Base-by-base conservation (phyloP, 129 eudicot species). In the Cynara cardunculus region DNA sequence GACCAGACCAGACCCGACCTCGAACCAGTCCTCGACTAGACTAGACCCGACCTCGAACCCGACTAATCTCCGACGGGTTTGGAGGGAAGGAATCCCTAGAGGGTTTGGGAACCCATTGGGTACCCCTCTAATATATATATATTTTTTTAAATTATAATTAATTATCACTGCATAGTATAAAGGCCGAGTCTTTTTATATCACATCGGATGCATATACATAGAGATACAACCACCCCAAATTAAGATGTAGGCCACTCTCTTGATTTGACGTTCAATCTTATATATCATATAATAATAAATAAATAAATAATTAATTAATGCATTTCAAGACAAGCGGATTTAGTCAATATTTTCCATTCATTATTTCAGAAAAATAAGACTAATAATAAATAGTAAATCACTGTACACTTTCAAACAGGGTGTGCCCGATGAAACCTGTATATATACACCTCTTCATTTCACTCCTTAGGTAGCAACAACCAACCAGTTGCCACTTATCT, bases 361-460 rank as follows among this genome's bases (percentile, higher is more conserved):
- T 34, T 27, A 0, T 26, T 13, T 22, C 34, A 39, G 1, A 5
- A 64, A 19, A 73, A n/a, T 11, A 27, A 25, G 21, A 2, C 30
- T 44, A 10, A 26, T 12, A 25, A 9, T 26, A 39, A 21, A 13
- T 1, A 24, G 11, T 4, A 2, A 41, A 34, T 35, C 69, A 59
- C 78, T 72, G 27, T n/a, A 35, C n/a, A 6, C 2, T 12, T 76
- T 83, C 86, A 83, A 83, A 77, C 39, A 13, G 16, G 34, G 86
- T 62, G 82, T 77, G 86, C 86, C 74, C 74, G 5, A 25, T 70
- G 59, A 77, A 56, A 61, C 78, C 27, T 83, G 78, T 83, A 83
- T 83, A 83, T 70, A 83, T 71, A 71, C 10, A 66, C 74, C 69
- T 64, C 34, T 13, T 31, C 2, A 10, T 21, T n/a, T 61, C 56